phyloP scores from a whole-genome alignment of 208 protist species.

The Trypanosoma mega region DNA sequence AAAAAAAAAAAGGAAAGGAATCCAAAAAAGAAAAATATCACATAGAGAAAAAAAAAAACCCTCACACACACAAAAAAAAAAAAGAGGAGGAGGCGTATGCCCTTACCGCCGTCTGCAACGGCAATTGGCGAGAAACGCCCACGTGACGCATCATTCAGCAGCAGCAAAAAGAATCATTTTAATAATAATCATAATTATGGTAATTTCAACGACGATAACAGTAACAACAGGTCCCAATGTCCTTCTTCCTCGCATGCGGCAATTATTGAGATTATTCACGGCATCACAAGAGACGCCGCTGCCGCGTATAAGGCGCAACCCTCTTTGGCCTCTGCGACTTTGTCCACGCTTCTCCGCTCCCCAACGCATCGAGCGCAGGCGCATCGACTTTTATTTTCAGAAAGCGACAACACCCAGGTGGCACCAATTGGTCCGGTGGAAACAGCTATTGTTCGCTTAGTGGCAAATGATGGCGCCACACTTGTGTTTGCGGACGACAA shows the following conservation, averaged over 20 bases:
- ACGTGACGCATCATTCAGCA: no score
- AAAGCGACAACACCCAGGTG: neutral
- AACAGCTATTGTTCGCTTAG: conserved; percentile 56
- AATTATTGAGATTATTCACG: conserved; percentile 30
- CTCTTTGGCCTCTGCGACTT: neutral
- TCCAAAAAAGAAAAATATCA: neutral
- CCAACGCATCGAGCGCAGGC: conserved; percentile 13
- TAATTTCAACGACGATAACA: no score
- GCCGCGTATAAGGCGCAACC: conserved; percentile 3
- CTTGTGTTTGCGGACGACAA: conserved; percentile 47
- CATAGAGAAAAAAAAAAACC: conserved; percentile 4
- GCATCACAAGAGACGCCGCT: conserved; percentile 19
- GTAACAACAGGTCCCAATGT: neutral
- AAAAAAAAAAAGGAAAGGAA: conserved; percentile 7
- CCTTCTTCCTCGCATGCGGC: conserved; percentile 16
- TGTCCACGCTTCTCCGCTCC: conserved; percentile 13
- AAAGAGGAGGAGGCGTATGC: neutral
- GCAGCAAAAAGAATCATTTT: no score
- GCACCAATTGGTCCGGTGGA: conserved; percentile 27
- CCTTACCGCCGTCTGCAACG: no score
- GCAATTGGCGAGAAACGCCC: conserved; percentile 27
- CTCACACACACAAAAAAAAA: neutral
- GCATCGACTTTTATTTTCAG: conserved; percentile 8
- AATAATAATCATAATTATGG: no score
- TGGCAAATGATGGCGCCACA: conserved; percentile 62